Evolutionary conservation across 2,329 filamentous ascomycete genomes (phyloP).

Genomic region (Monosporascus sp.): DNA sequence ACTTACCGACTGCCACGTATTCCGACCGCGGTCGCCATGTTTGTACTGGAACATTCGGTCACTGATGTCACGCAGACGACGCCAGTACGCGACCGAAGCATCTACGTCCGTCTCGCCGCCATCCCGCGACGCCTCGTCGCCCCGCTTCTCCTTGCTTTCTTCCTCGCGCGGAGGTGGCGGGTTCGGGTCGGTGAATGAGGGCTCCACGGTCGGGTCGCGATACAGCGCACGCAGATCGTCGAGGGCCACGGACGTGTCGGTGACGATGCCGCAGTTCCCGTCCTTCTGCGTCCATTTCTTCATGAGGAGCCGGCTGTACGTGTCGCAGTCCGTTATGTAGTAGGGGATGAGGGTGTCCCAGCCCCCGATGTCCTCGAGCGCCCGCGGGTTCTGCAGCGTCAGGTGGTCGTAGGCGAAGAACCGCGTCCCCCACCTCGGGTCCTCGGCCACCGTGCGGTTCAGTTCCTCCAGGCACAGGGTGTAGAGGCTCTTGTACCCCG

Average conservation of each 20-base stretch:
- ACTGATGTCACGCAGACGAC: conserved; percentile 17
- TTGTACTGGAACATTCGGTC: conserved; percentile 38
- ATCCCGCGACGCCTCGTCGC: conserved; percentile 5
- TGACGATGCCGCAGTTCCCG: conserved; percentile 35
- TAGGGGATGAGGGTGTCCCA: conserved; percentile 56
- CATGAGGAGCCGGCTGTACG: conserved; percentile 45
- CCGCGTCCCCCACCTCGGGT: conserved; percentile 42
- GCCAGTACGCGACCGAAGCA: conserved; percentile 24
- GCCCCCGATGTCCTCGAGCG: conserved; percentile 44
- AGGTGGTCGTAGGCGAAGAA: conserved; percentile 56
- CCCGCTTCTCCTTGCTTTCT: conserved; percentile 8
- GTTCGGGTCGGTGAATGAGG: conserved; percentile 33
- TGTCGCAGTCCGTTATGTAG: conserved; percentile 53
- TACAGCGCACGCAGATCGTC: conserved; percentile 42
- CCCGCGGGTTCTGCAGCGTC: conserved; percentile 48
- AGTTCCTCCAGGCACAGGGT: conserved; percentile 32
- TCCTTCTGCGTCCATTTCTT: conserved; percentile 35
- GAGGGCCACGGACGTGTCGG: conserved; percentile 38
- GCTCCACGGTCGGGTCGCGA: conserved; percentile 31
- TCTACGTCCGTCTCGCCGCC: conserved; percentile 12
- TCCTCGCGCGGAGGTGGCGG: conserved; percentile 23
- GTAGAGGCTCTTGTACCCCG: conserved; percentile 37
- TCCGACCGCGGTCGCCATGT: conserved; percentile 31
- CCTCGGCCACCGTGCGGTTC: conserved; percentile 21
- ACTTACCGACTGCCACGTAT: conserved; percentile 33